Evolutionary conservation across 768 basidiomycete species (phyloP).

Genomic region (Xerocomellus chrysenteron): DNA sequence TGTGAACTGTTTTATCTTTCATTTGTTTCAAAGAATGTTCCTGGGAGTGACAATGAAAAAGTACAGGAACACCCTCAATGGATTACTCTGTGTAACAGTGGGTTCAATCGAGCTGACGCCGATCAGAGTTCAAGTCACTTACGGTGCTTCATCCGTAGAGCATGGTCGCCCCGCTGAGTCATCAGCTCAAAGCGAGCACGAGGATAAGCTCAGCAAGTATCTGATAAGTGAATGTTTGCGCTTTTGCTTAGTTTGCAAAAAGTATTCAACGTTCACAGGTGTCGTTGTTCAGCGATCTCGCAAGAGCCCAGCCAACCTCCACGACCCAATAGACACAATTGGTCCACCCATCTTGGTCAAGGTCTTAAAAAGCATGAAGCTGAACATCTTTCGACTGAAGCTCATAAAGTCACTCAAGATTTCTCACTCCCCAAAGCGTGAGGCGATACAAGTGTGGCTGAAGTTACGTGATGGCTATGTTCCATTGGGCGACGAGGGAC

Average conservation of each 20-base stretch:
- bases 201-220: constrained; percentile 57
- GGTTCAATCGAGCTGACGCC: constrained; percentile 2
- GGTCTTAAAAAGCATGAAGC: constrained; percentile 66
- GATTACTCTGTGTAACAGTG: constrained; percentile 61
- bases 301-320: constrained; percentile 21
- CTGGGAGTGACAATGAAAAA: constrained; percentile 41
- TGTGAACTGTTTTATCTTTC: constrained; percentile 84
- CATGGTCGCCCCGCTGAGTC: constrained; percentile 52
- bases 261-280: constrained; percentile 18
- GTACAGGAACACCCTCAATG: constrained; percentile 61
- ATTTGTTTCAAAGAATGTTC: constrained; percentile 49
- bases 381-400: constrained; percentile 65
- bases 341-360: constrained; percentile 38
- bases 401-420: constrained; percentile 49
- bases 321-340: constrained; percentile 13
- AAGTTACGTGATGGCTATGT: constrained; percentile 51
- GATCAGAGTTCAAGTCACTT: not conserved
- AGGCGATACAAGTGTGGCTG: constrained; percentile 52
- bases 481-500: constrained; percentile 50
- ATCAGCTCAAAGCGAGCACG: constrained; percentile 27
- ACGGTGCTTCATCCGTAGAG: constrained; percentile 38
- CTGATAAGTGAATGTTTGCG: constrained; percentile 51
- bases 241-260: not conserved
- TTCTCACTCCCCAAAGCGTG: constrained; percentile 24
- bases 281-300: constrained; percentile 31